Evolutionary conservation across 805 yeast genomes (phyloP).

Genomic region (Pichia membranifaciens): DNA sequence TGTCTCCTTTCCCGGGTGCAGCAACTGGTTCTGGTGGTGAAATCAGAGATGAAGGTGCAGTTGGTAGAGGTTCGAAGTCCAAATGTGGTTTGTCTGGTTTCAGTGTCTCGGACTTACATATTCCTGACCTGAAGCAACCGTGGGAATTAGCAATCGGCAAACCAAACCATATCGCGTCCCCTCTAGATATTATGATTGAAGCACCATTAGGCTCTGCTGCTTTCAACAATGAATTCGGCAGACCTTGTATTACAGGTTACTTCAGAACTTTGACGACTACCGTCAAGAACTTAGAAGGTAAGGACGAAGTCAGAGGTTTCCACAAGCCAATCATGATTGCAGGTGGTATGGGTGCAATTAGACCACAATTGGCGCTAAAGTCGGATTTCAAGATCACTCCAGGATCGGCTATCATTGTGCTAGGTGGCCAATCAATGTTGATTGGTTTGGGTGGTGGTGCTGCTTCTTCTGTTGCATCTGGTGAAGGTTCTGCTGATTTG

Average conservation of each 20-base stretch:
- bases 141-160: constrained; percentile 92
- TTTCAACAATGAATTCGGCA: constrained; percentile 96
- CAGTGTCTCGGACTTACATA: constrained; percentile 82
- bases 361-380: constrained; percentile 89
- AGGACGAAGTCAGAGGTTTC: constrained; percentile 83
- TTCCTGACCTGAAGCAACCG: constrained; percentile 83
- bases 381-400: constrained; percentile 77
- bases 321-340: constrained; percentile 99
- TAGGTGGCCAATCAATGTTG: constrained; percentile 97
- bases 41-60: constrained; percentile 99
- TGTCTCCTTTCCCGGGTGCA: constrained; percentile 98
- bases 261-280: constrained; percentile 89
- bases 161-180: constrained; percentile 88
- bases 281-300: constrained; percentile 55
- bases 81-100: constrained; percentile 95
- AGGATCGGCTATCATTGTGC: constrained; percentile 83
- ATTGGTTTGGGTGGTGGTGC: constrained; percentile 99
- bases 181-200: constrained; percentile 91
- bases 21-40: constrained; percentile 99
- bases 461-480: constrained; percentile 93
- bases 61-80: constrained; percentile 95
- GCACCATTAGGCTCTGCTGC: constrained; percentile 98
- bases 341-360: constrained; percentile 96
- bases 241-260: constrained; percentile 96
- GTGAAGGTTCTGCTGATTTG: constrained; percentile 91